These are phyloP conservation scores for Clarkia xantiana DNA, from an alignment of 345 rosid genomes.

Conservation along the genomic window DNA sequence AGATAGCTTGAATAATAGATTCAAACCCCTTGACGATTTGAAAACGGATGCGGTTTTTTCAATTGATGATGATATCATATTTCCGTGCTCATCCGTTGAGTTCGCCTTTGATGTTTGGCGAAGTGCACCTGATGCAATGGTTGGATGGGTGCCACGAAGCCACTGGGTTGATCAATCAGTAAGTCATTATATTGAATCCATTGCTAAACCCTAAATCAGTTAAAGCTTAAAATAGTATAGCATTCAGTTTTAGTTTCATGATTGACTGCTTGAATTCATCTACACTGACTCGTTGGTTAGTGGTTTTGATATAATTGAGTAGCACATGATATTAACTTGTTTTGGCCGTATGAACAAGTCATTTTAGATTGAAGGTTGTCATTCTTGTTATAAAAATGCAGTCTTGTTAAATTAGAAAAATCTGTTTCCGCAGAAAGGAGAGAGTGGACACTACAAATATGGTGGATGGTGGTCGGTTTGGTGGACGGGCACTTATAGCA, in stretches of 20 bases:
- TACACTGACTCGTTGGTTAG: no score
- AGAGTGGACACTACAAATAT: constrained; percentile 33
- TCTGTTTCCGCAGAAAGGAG: constrained; percentile 35
- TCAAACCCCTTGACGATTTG: constrained; percentile 71
- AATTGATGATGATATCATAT: constrained; percentile 79
- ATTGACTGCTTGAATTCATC: no score
- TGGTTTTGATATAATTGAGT: no score
- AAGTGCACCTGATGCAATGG: constrained; percentile 81
- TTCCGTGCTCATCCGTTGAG: constrained; percentile 73
- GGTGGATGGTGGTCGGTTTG: constrained; percentile 99
- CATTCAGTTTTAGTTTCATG: no score
- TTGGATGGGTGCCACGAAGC: constrained; percentile 85
- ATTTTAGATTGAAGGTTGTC: no score
- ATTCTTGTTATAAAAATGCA: not conserved
- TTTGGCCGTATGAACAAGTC: no score
- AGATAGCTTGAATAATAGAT: constrained; percentile 92
- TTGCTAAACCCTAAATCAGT: not conserved
- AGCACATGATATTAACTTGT: no score
- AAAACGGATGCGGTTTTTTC: constrained; percentile 77
- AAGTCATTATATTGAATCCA: constrained; percentile 11
- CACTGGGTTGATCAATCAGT: constrained; percentile 61
- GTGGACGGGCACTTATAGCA: constrained; percentile 94
- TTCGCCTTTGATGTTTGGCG: constrained; percentile 87
- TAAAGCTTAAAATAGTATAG: no score
- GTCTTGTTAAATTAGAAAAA: not conserved